Conservation (phyloP, 371 early-diverging fungal genomes). For the Rhizopus stolonifer region DNA sequence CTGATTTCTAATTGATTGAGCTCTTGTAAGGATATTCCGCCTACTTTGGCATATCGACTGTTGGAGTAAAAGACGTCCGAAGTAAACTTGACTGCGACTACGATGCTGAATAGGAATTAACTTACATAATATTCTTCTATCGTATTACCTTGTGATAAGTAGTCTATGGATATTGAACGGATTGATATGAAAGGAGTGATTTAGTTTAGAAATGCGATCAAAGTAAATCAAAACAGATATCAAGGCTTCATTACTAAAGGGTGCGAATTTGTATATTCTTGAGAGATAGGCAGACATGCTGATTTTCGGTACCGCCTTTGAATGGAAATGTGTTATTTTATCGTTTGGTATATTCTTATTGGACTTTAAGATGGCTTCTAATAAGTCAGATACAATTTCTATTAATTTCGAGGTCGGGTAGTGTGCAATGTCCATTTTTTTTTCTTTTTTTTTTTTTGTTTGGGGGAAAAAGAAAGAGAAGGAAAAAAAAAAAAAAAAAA, state of each 20-base stretch:
- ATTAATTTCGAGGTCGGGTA: slow-evolving; percentile 41
- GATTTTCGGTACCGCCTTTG: slow-evolving; percentile 74
- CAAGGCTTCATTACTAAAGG: slow-evolving; percentile 69
- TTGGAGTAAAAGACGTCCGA: slow-evolving; percentile 82
- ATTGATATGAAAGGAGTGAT: slow-evolving; percentile 52
- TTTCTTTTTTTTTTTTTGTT: slow-evolving; percentile 13
- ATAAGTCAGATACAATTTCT: slow-evolving; percentile 42
- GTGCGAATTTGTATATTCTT: slow-evolving; percentile 73
- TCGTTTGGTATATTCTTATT: slow-evolving; percentile 63
- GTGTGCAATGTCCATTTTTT: slow-evolving; percentile 37
- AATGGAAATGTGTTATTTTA: slow-evolving; percentile 74
- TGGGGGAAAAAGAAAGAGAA: slow-evolving; percentile 8
- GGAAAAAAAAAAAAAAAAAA: neutral
- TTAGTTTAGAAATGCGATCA: slow-evolving; percentile 64
- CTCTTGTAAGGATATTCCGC: slow-evolving; percentile 78
- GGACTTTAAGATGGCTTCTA: slow-evolving; percentile 50
- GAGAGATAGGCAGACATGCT: slow-evolving; percentile 61
- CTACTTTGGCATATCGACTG: slow-evolving; percentile 70
- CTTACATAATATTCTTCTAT: neutral
- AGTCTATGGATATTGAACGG: slow-evolving; percentile 79
- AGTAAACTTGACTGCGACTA: slow-evolving; percentile 76
- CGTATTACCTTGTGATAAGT: slow-evolving; percentile 56
- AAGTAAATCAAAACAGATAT: slow-evolving; percentile 77
- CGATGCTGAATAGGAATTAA: slow-evolving; percentile 40
- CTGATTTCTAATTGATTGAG: slow-evolving; percentile 85